A percentile compares a stretch with the other conserved stretches of the same genome.
Conservation (phyloP, 164 flowering plant species). For the Platanus orientalis region DNA sequence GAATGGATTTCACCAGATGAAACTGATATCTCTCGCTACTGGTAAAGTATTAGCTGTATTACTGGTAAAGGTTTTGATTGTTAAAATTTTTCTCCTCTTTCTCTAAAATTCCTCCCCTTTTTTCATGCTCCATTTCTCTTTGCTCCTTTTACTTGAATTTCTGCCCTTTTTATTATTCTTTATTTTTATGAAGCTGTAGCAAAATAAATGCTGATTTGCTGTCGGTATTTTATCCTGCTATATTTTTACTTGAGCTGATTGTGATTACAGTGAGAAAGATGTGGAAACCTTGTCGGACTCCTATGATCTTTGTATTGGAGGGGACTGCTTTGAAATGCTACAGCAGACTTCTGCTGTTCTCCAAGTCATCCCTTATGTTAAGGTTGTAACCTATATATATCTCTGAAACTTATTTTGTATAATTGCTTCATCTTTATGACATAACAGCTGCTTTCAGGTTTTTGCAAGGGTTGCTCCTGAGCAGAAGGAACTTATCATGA, state of each 20-base stretch:
- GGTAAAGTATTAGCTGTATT: slow-evolving; percentile 27
- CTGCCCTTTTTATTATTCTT: not conserved
- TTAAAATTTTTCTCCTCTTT: no score
- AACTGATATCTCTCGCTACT: slow-evolving; percentile 38
- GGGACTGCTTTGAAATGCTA: slow-evolving; percentile 89
- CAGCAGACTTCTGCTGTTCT: slow-evolving; percentile 64
- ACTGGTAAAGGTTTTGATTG: not conserved
- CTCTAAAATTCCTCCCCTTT: not conserved
- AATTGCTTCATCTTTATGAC: slow-evolving; percentile 5
- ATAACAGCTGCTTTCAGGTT: slow-evolving; percentile 43
- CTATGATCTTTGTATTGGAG: slow-evolving; percentile 91
- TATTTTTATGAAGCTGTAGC: not conserved
- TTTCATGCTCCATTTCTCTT: not conserved
- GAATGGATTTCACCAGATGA: slow-evolving; percentile 96
- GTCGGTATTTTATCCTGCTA: not conserved
- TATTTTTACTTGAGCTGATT: not conserved
- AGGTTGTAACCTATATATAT: slow-evolving; percentile 40
- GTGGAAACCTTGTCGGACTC: slow-evolving; percentile 64
- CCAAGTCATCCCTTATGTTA: slow-evolving; percentile 77
- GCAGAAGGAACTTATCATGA: slow-evolving; percentile 93
- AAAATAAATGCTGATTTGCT: not conserved
- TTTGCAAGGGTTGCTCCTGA: slow-evolving; percentile 99
- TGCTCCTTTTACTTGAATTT: not conserved
- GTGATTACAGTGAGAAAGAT: slow-evolving; percentile 51
- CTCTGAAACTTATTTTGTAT: slow-evolving; percentile 1